Evolutionary conservation across 1,284 basidiomycete species (phyloP).

Genomic region (Tausonia pullulans): DNA sequence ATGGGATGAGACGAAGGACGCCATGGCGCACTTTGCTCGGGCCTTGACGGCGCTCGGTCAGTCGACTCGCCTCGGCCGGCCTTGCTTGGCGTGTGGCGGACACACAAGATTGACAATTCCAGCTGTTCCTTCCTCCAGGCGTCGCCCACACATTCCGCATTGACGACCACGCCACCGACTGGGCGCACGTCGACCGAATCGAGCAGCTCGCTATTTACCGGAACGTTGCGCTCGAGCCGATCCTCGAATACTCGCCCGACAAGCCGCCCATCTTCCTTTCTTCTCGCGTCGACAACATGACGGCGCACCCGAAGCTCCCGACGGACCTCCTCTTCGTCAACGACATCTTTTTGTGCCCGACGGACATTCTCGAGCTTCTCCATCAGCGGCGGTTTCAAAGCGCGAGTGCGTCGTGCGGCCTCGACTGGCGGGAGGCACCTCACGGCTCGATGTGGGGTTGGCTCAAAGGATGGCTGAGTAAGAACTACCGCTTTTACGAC

Average conservation of each 20-base stretch:
- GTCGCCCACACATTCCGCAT: conserved; percentile 12
- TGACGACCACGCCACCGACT: conserved; percentile 15
- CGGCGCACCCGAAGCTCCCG: conserved; percentile 11
- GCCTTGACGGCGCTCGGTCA: conserved; percentile 10
- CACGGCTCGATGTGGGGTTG: conserved; percentile 15
- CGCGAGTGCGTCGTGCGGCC: conserved; percentile 27
- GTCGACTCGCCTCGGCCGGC: background rate
- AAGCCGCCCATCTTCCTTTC: conserved; percentile 17
- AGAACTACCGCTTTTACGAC: conserved; percentile 27
- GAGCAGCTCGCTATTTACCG: conserved; percentile 24
- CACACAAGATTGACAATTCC: background rate
- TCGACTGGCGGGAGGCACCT: conserved; percentile 23
- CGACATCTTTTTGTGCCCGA: conserved; percentile 27
- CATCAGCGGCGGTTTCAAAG: conserved; percentile 24
- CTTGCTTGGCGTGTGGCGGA: background rate
- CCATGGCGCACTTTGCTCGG: conserved; percentile 13
- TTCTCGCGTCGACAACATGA: conserved; percentile 13
- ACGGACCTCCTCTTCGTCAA: conserved; percentile 28
- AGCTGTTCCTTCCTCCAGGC: background rate
- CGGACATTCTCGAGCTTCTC: conserved; percentile 28
- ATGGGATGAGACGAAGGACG: conserved; percentile 8
- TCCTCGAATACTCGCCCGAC: conserved; percentile 19
- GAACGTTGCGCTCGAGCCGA: conserved; percentile 25
- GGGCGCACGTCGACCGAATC: conserved; percentile 21
- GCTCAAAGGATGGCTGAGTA: conserved; percentile 20